A percentile compares a stretch with the other conserved stretches of the same genome.
phyloP scores from a whole-genome alignment of 345 rosid genomes.

The Arabis hirsuta region DNA sequence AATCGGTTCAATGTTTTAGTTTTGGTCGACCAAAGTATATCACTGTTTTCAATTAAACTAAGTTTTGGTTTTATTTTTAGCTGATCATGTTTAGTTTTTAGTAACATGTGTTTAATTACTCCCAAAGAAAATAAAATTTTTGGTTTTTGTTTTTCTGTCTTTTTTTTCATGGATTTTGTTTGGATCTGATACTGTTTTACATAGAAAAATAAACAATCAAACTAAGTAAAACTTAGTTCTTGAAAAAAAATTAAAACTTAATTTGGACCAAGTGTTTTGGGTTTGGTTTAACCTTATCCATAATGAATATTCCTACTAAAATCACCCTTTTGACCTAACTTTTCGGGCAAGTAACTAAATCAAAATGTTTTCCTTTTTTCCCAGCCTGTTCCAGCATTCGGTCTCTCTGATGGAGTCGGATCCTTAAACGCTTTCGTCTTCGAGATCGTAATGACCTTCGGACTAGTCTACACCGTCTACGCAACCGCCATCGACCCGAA shows the following conservation, averaged over 20 bases:
- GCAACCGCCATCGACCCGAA: slow-evolving; percentile 96
- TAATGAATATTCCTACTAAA: slow-evolving; percentile 5
- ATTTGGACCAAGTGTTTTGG: neutral
- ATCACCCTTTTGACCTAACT: slow-evolving; percentile 16
- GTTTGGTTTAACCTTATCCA: neutral
- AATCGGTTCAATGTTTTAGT: neutral
- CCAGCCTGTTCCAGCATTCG: slow-evolving; percentile 69
- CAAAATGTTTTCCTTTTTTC: neutral
- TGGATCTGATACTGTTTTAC: neutral
- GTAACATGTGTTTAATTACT: neutral
- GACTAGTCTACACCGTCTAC: slow-evolving; percentile 87
- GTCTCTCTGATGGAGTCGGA: slow-evolving; percentile 67
- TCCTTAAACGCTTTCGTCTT: slow-evolving; percentile 76
- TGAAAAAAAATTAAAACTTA: neutral
- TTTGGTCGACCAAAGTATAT: neutral
- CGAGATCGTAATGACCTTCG: slow-evolving; percentile 96
- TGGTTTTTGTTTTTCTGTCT: too few species aligned
- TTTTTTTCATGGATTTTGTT: too few species aligned
- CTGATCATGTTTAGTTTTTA: neutral
- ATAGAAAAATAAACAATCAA: neutral
- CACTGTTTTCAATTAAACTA: neutral
- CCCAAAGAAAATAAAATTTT: neutral
- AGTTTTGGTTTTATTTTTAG: neutral
- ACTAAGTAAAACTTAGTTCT: neutral
- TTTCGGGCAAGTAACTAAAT: slow-evolving; percentile 32